phyloP scores from a whole-genome alignment of 2,329 filamentous ascomycete species.

The Ophiostoma sp. region DNA sequence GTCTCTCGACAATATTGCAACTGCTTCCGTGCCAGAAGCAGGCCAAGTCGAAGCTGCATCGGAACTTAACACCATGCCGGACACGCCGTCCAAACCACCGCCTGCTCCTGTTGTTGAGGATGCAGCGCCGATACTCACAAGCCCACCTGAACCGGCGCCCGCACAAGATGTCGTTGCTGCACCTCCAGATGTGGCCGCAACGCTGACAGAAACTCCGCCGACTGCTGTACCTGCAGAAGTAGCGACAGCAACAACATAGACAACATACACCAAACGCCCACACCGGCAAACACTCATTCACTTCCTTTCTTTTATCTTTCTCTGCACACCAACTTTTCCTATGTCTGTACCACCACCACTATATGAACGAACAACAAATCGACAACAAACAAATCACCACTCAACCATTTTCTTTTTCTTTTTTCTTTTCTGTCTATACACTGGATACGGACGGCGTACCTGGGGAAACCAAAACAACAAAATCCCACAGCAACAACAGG shows the following conservation, averaged over 20 bases:
- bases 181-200: background rate
- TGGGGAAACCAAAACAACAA: background rate
- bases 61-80: background rate
- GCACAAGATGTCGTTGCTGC: background rate
- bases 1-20: background rate
- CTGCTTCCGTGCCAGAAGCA: background rate
- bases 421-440: background rate
- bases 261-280: background rate
- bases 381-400: slow-evolving; percentile 11
- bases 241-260: background rate
- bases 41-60: background rate
- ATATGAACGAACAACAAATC: background rate
- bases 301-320: background rate
- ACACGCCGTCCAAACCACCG: background rate
- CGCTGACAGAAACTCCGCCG: background rate
- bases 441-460: background rate
- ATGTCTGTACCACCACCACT: slow-evolving; percentile 15
- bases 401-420: background rate
- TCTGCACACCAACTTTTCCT: background rate
- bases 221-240: background rate
- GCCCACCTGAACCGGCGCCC: background rate
- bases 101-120: background rate
- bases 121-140: background rate
- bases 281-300: background rate
- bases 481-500: slow-evolving; percentile 15